phyloP scores from a whole-genome alignment of 176 grass and related monocot species.

The Lolium perenne region DNA sequence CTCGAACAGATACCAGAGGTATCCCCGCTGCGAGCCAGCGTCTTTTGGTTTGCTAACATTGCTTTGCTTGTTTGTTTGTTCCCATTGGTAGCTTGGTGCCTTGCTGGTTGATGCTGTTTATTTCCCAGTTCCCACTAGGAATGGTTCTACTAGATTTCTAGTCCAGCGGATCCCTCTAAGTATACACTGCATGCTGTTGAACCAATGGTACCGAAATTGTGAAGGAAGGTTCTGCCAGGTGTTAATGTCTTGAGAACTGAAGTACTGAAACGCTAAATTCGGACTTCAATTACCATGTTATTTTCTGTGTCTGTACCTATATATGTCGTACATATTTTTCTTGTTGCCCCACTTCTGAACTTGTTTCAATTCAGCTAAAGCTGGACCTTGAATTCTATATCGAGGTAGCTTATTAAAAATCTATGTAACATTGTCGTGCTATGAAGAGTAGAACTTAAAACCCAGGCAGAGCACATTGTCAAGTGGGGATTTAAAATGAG shows the following conservation, averaged over 20 bases:
- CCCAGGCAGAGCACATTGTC: not conserved
- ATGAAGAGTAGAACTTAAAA: not conserved
- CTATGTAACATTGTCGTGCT: not conserved
- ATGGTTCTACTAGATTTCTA: not conserved
- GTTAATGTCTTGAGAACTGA: not conserved
- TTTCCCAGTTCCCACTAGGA: not conserved
- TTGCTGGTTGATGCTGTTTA: not conserved
- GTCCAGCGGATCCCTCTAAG: no score
- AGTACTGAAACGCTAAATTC: no score
- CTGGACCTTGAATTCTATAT: not conserved
- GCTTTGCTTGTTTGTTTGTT: not conserved
- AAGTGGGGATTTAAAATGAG: not conserved
- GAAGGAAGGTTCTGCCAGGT: not conserved
- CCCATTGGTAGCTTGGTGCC: not conserved
- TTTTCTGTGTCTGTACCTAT: not conserved
- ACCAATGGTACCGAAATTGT: not conserved
- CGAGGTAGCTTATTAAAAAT: not conserved
- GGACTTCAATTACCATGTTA: not conserved
- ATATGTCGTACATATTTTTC: not conserved
- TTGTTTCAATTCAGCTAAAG: not conserved
- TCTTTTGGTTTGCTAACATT: not conserved
- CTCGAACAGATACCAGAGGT: conserved; percentile 92
- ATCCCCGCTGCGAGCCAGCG: not conserved
- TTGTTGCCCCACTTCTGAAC: not conserved
- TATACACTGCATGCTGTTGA: not conserved